A percentile compares a stretch with the other conserved stretches of the same genome.
These are phyloP conservation scores for Plasmodium vivax DNA, from an alignment of 169 alveolate genomes.

Conservation along the genomic window DNA sequence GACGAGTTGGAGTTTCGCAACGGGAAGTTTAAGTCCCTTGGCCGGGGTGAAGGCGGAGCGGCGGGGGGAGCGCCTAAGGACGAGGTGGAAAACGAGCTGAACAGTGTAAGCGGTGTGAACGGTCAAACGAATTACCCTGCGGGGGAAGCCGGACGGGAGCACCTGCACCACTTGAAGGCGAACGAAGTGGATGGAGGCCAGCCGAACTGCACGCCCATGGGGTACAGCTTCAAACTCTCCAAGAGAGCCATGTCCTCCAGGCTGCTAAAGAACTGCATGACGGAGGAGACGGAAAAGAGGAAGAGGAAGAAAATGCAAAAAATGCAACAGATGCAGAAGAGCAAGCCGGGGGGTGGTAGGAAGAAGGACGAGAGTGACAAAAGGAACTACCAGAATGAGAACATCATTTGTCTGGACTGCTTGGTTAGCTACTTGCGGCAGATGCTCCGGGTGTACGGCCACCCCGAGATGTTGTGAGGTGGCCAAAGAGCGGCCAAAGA, in stretches of 20 bases:
- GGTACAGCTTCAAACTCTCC: constrained; percentile 8
- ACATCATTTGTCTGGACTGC: constrained; percentile 65
- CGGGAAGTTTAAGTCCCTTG: neutral
- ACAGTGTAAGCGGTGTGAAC: neutral
- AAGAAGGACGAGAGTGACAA: neutral
- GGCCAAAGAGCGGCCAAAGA: neutral
- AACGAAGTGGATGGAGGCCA: neutral
- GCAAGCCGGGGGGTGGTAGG: neutral
- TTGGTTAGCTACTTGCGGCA: constrained; percentile 23
- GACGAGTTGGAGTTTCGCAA: neutral
- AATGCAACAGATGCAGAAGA: neutral
- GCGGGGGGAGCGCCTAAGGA: neutral
- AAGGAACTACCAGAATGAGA: constrained; percentile 35
- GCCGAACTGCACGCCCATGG: neutral
- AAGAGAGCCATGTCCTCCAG: constrained; percentile 1
- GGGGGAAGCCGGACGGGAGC: neutral
- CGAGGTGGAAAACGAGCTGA: neutral
- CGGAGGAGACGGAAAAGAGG: neutral
- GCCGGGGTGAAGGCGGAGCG: neutral
- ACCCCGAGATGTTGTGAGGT: constrained; percentile 42
- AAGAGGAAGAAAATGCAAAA: neutral
- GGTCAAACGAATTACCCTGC: neutral
- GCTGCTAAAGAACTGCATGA: neutral
- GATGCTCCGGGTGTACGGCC: constrained; percentile 44
- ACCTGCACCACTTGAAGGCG: neutral